Percentiles rank a stretch among this genome's conserved stretches.
These are phyloP conservation scores for Paramecium sonneborni DNA, from an alignment of 73 alveolate species.

Conservation along the genomic window DNA sequence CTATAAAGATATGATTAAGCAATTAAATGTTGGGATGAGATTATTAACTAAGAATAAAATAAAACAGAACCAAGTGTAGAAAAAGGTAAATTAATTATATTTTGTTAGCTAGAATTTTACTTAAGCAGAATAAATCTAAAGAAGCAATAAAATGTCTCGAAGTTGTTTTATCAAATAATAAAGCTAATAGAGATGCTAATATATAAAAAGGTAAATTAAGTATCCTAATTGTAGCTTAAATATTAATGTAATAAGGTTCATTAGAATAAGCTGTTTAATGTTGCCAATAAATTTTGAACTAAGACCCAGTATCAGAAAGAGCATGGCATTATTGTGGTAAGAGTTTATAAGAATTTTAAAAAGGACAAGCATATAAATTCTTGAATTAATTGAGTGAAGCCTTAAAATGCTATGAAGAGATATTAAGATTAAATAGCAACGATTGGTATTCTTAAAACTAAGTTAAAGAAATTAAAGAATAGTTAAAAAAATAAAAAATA, in stretches of 20 bases:
- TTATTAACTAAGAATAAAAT: not conserved
- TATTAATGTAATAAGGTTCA: not conserved
- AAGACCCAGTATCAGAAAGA: not conserved
- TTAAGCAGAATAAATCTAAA: not conserved
- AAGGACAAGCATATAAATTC: not conserved
- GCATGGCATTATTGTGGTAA: conserved; percentile 34
- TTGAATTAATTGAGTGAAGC: not conserved
- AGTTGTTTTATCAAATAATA: not conserved
- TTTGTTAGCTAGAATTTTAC: not conserved
- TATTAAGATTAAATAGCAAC: not conserved
- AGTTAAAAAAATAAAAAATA: not conserved
- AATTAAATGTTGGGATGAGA: not conserved
- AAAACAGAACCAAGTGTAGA: not conserved
- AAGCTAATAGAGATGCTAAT: not conserved
- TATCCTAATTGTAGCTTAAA: not conserved
- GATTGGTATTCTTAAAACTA: conserved; percentile 9
- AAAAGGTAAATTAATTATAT: not conserved
- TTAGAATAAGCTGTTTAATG: not conserved
- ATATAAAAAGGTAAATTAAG: not conserved
- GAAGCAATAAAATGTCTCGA: not conserved
- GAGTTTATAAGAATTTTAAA: not conserved
- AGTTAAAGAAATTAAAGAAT: not conserved
- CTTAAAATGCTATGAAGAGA: not conserved
- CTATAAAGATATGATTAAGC: not conserved
- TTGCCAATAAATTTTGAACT: not conserved